Evolutionary conservation across 345 rosid species (phyloP).

Genomic region (Salix exigua): DNA sequence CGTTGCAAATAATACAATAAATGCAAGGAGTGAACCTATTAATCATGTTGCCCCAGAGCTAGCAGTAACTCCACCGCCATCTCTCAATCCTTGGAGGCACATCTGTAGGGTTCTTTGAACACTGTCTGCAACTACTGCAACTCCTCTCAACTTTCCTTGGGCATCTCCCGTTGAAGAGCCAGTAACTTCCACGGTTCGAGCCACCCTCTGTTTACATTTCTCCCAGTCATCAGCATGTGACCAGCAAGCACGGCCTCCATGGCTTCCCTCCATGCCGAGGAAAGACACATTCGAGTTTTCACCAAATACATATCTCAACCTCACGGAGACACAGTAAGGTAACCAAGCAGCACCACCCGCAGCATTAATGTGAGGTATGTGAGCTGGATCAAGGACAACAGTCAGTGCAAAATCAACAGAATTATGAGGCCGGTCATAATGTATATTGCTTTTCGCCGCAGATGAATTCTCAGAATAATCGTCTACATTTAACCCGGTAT

Average conservation of each 20-base stretch:
- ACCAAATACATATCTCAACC: constrained; percentile 71
- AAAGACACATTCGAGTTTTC: constrained; percentile 58
- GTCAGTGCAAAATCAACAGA: constrained; percentile 85
- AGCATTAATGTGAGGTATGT: constrained; percentile 67
- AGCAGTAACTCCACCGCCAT: constrained; percentile 36
- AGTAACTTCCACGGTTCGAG: constrained; percentile 54
- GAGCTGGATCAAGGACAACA: constrained; percentile 90
- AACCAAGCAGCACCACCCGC: constrained; percentile 99
- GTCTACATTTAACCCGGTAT: constrained; percentile 44
- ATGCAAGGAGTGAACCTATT: background rate
- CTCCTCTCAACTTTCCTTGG: constrained; percentile 72
- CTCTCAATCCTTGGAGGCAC: constrained; percentile 77
- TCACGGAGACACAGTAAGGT: constrained; percentile 89
- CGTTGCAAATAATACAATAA: background rate
- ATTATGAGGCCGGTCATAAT: constrained; percentile 70
- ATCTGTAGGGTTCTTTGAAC: constrained; percentile 65
- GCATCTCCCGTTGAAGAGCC: constrained; percentile 50
- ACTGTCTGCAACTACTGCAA: constrained; percentile 75
- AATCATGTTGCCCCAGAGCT: constrained; percentile 27
- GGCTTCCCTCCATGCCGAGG: constrained; percentile 96
- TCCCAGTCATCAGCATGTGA: constrained; percentile 79
- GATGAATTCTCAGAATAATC: constrained; percentile 43
- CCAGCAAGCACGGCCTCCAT: constrained; percentile 98
- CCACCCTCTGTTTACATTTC: constrained; percentile 78
- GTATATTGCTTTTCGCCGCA: constrained; percentile 79